Base-by-base conservation (phyloP, 345 rosid genomes). In the Salix udensis region DNA sequence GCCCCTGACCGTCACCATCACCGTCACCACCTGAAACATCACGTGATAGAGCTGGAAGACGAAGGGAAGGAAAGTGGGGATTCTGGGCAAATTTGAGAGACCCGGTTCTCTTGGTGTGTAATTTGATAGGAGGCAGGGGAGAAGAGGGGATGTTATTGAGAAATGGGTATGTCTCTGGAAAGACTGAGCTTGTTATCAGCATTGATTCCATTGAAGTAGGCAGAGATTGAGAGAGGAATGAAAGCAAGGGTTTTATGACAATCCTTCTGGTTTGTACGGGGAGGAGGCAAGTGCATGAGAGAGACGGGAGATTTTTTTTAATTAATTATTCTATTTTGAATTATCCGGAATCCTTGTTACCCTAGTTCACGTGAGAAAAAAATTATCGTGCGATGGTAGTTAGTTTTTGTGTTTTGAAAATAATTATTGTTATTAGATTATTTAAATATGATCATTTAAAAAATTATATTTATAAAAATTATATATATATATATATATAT, bases 11-110 rank as follows among this genome's bases (percentile, higher is more conserved):
- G 46, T 87, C 92, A 11, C 76, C 82, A 50, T 86, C 92, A 7
- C 76, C 90, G 28, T 74, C 85, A 68, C 84, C 89, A 24, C 73
- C 78, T 10, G 94, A 71, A 0, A 81, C 79, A n/a, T 86, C 91
- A 30, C 79, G 79, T 39, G 87, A 55, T 4, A 74, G 67, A 80
- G 91, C 88, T 21, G 65, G 85, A 71, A 80, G 75, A 50, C 89
- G 91, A 68, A 85, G 78, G 50, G 86, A 76, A 28, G 48, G 79
- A 46, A 60, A 80, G 26, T 75, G 78, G 67, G 80, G 58, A 70
- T 60, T 58, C 70, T 81, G 80, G 31, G 79, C 69, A 70, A 90
- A 79, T 76, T 69, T 88, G 69, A 89, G 89, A 61, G 83, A 83
- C 76, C 77, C 87, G 80, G 69, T 78, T 78, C 72, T 86, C 81